phyloP scores from a whole-genome alignment of 2,329 filamentous ascomycete genomes.

The Fusarium duplospermum region DNA sequence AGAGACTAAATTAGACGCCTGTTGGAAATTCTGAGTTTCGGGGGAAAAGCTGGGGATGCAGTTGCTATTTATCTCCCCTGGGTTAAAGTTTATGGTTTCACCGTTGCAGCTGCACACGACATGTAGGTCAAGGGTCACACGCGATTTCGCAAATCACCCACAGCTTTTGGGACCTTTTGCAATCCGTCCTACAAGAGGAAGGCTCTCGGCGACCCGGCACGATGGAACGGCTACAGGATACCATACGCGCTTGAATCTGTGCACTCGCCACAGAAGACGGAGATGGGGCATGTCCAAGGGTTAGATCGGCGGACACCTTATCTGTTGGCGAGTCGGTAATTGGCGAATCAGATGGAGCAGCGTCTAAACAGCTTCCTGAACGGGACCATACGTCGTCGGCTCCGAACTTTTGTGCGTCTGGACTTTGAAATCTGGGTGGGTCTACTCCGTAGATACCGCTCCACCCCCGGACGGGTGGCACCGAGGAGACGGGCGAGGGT shows the following conservation, averaged over 20 bases:
- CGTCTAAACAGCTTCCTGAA: constrained; percentile 28
- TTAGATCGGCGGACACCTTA: constrained; percentile 15
- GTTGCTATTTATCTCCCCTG: neutral
- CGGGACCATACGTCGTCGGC: constrained; percentile 5
- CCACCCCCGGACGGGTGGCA: constrained; percentile 39
- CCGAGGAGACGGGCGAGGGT: constrained; percentile 23
- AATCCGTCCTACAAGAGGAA: neutral
- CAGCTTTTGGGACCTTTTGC: neutral
- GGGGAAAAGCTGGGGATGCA: neutral
- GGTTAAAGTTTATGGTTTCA: neutral
- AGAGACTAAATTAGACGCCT: neutral
- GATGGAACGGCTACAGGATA: neutral
- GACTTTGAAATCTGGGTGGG: constrained; percentile 12
- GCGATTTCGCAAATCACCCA: neutral
- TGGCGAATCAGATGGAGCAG: neutral
- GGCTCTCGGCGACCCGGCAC: neutral
- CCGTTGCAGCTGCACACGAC: neutral
- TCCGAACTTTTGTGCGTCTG: constrained; percentile 25
- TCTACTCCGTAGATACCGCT: neutral
- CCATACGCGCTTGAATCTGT: neutral
- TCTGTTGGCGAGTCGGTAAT: neutral
- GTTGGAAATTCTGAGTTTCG: neutral
- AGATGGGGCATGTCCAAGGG: neutral
- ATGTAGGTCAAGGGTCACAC: neutral
- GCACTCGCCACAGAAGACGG: neutral